These are phyloP conservation scores for Beta corolliflora DNA, from an alignment of 179 eudicot species.

Conservation along the genomic window DNA sequence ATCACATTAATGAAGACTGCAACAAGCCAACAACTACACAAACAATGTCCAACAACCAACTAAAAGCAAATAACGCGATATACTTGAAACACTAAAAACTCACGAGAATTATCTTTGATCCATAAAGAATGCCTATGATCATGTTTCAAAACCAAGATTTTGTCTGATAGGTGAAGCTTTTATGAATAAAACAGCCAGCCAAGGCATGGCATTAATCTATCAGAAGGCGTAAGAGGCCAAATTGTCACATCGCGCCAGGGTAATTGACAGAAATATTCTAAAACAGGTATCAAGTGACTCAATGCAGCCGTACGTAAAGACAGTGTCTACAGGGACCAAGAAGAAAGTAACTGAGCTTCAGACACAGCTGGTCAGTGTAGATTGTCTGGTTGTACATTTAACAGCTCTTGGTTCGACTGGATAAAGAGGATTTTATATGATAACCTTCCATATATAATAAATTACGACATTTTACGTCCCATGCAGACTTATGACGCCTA, in stretches of 20 bases:
- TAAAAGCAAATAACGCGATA: not conserved
- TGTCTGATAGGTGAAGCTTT: not conserved
- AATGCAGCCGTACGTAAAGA: not conserved
- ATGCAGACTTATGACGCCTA: too few species aligned
- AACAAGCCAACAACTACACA: not conserved
- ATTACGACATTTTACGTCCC: too few species aligned
- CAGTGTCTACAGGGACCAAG: not conserved
- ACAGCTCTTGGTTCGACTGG: too few species aligned
- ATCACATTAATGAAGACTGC: not conserved
- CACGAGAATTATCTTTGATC: not conserved
- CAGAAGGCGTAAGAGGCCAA: not conserved
- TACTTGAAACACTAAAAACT: not conserved
- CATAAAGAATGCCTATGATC: not conserved
- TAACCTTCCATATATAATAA: not conserved
- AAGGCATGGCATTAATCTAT: not conserved
- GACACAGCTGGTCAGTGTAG: not conserved
- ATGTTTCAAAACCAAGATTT: not conserved
- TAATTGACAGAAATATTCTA: not conserved
- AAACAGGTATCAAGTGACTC: not conserved
- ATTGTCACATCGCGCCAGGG: not conserved
- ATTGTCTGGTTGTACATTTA: not conserved
- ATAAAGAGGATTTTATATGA: not conserved
- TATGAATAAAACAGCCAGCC: not conserved
- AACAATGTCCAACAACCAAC: not conserved
- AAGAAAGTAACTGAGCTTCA: not conserved